These are phyloP conservation scores for Trichoderma hamatum DNA, from an alignment of 2,329 filamentous ascomycete genomes.

Conservation along the genomic window DNA sequence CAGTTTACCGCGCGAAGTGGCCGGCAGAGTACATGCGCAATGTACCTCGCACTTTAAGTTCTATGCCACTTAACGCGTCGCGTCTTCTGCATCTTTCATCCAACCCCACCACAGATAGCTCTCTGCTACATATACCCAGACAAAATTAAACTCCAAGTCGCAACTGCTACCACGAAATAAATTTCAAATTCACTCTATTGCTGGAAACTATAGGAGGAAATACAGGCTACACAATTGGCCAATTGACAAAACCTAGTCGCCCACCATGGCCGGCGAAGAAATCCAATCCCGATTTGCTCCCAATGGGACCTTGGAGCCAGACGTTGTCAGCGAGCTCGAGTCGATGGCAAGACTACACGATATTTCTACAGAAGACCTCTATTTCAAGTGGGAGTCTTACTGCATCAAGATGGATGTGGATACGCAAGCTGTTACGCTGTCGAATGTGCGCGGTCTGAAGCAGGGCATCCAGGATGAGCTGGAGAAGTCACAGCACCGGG, in stretches of 20 bases:
- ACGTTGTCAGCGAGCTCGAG: slow-evolving; percentile 78
- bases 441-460: slow-evolving; percentile 77
- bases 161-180: neutral
- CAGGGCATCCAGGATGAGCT: slow-evolving; percentile 82
- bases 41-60: slow-evolving; percentile 11
- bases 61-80: slow-evolving; percentile 27
- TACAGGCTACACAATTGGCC: neutral
- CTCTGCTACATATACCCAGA: neutral
- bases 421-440: slow-evolving; percentile 68
- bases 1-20: neutral
- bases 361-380: slow-evolving; percentile 81
- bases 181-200: neutral
- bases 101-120: slow-evolving; percentile 10
- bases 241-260: slow-evolving; percentile 12
- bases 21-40: neutral
- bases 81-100: slow-evolving; percentile 7
- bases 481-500: slow-evolving; percentile 72
- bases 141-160: neutral
- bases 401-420: slow-evolving; percentile 91
- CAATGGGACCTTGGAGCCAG: slow-evolving; percentile 63
- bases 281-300: slow-evolving; percentile 43
- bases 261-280: slow-evolving; percentile 44
- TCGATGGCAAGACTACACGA: slow-evolving; percentile 85
- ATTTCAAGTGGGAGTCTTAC: slow-evolving; percentile 99
- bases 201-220: neutral